Percentiles rank a stretch among this genome's conserved stretches.
Evolutionary conservation across 768 basidiomycete genomes (phyloP).

Genomic region (Suillus luteus): DNA sequence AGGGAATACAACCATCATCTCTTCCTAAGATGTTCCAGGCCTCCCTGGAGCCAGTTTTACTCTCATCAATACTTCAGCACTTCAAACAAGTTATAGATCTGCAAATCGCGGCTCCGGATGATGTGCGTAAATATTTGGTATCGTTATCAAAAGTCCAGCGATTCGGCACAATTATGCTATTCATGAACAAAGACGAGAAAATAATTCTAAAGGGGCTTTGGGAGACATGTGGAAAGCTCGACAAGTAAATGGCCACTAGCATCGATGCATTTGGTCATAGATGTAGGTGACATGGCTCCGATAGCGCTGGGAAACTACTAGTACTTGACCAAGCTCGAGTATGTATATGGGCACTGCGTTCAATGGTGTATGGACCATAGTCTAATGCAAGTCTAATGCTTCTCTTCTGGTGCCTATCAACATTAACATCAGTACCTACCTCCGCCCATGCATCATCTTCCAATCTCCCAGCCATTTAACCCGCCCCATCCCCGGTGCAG

Average conservation of each 20-base stretch:
- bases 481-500: conserved; percentile 57
- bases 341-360: neutral
- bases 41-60: conserved; percentile 66
- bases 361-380: no score
- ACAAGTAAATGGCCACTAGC: neutral
- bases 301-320: neutral
- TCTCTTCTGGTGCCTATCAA: conserved; percentile 66
- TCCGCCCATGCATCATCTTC: conserved; percentile 43
- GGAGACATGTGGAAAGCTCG: conserved; percentile 34
- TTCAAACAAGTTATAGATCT: conserved; percentile 37
- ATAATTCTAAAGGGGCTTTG: conserved; percentile 48
- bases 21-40: conserved; percentile 67
- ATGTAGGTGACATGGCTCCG: neutral
- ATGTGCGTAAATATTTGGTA: conserved; percentile 50
- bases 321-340: neutral
- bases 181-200: conserved; percentile 62
- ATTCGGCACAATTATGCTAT: conserved; percentile 62
- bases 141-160: conserved; percentile 57
- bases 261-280: neutral
- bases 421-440: conserved; percentile 69
- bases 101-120: conserved; percentile 11
- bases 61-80: conserved; percentile 59
- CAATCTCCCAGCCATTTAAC: conserved; percentile 43
- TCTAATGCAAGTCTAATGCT: conserved; percentile 24
- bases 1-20: conserved; percentile 57